A percentile compares a stretch with the other conserved stretches of the same genome.
Evolutionary conservation across 139 green algal genomes (phyloP).

Genomic region (Chlamydomonas incerta): DNA sequence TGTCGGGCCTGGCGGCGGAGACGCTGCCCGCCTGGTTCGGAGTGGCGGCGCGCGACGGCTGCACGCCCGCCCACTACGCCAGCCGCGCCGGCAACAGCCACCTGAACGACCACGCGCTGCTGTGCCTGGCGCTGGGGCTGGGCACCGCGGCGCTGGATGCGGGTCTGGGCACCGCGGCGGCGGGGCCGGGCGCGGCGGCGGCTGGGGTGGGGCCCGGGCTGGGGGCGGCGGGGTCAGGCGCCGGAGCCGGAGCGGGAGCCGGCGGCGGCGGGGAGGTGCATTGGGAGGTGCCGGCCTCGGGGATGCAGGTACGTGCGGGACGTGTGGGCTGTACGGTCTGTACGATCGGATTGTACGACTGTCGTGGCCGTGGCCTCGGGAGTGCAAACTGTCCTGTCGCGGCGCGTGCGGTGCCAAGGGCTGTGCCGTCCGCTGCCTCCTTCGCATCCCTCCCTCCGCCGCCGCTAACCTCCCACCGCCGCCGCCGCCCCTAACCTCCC

Average conservation of each 20-base stretch:
- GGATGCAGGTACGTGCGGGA: neutral
- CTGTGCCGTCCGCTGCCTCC: no score
- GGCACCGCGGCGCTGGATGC: neutral
- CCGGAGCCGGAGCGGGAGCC: neutral
- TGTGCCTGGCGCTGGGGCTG: neutral
- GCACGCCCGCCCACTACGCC: conserved; percentile 37
- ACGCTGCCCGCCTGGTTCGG: conserved; percentile 27
- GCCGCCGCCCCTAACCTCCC: no score
- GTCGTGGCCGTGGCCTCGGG: no score
- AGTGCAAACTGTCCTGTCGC: no score
- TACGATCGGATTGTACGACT: no score
- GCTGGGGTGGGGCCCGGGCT: no score
- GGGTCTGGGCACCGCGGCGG: neutral
- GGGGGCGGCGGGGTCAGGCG: neutral
- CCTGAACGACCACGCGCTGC: conserved; percentile 39
- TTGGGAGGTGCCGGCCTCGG: neutral
- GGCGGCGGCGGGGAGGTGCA: neutral
- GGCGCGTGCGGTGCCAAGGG: no score
- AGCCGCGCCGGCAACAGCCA: conserved; percentile 15
- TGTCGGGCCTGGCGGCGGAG: conserved; percentile 22
- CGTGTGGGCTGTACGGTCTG: no score
- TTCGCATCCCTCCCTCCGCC: no score
- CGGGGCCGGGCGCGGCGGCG: neutral
- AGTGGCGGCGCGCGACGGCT: conserved; percentile 7
- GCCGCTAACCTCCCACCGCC: no score